Base-by-base conservation (phyloP, 768 basidiomycete species). In the Albatrellus ellisii region DNA sequence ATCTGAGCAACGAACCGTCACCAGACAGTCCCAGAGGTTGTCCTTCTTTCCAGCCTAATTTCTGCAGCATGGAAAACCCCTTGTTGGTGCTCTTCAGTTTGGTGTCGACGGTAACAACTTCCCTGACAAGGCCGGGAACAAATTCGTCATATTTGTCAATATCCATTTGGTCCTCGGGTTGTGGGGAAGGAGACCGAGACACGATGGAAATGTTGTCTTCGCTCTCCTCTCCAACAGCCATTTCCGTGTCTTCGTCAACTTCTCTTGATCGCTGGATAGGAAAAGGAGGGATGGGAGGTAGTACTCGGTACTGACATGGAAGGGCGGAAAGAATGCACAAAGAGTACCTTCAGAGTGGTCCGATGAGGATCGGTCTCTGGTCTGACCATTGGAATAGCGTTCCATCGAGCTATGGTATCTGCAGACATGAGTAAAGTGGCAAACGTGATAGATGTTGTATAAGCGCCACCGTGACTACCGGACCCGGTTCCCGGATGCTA, bases 31-130 rank as follows among this genome's bases (percentile, higher is more conserved):
- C 87, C 1, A 90, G 64, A 14, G 81, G 75, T 48, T 79, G 73
- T 10, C 87, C 87, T 54, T 85, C 83, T 0, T 68, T 61, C 87
- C 87, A 89, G 6, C 87, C 87, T 41, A 89, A 70, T 60, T 80
- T 88, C 25, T 77, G 70, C 1, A 90, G 73, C 66, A 90, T 70
- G 6, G 73, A 66, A 56, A 87, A 88, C 10, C 87, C 87, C 53
- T 78, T 83, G 60, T 90, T 90, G 27, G 73, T 70, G 31, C 72
- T 67, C 56, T 81, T 80, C 52, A 90, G 77, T 57, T 69, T 85
- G 31, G 84, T 88, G 39, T 89, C 79, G 42, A 88, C 74, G 6
- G 87, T 88, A 47, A 88, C 70, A 49, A 76, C 67, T 54, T 89
- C 86, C 36, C 64, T 64, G 4, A 64, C 54, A 21, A 8, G 35